Evolutionary conservation across 257 asterid genomes (phyloP).

Genomic region (Plantago elongata): DNA sequence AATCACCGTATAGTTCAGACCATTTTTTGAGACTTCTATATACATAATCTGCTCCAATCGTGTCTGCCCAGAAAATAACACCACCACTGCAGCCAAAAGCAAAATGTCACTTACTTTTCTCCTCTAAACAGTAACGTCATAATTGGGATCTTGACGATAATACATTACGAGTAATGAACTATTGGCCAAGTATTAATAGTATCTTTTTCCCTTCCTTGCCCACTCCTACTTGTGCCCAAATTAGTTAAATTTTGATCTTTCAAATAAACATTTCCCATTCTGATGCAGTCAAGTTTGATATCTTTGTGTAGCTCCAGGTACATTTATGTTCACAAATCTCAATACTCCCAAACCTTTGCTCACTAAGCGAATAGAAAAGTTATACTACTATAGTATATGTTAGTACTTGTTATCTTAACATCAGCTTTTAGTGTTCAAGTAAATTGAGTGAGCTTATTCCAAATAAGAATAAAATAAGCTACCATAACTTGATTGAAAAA

Average conservation of each 20-base stretch:
- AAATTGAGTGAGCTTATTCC: neutral
- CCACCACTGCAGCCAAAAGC: constrained; percentile 75
- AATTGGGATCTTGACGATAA: constrained; percentile 7
- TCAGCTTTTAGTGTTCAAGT: constrained; percentile 5
- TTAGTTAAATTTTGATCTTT: neutral
- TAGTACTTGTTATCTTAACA: constrained; percentile 1
- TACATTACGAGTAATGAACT: neutral
- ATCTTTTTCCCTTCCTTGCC: no score
- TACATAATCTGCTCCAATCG: constrained; percentile 71
- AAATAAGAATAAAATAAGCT: neutral
- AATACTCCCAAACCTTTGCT: neutral
- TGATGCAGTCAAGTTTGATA: neutral
- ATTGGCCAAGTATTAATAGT: neutral
- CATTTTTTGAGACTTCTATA: constrained; percentile 71
- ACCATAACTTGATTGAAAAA: neutral
- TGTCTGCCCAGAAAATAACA: constrained; percentile 90
- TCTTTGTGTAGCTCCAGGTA: neutral
- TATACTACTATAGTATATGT: no score
- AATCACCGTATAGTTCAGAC: constrained; percentile 64
- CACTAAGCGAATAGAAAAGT: neutral
- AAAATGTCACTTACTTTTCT: constrained; percentile 6
- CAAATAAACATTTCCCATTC: neutral
- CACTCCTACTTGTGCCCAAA: no score
- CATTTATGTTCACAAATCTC: no score
- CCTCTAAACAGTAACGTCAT: neutral